Conservation (phyloP, 768 basidiomycete genomes). For the Lactifluus rugatus region DNA sequence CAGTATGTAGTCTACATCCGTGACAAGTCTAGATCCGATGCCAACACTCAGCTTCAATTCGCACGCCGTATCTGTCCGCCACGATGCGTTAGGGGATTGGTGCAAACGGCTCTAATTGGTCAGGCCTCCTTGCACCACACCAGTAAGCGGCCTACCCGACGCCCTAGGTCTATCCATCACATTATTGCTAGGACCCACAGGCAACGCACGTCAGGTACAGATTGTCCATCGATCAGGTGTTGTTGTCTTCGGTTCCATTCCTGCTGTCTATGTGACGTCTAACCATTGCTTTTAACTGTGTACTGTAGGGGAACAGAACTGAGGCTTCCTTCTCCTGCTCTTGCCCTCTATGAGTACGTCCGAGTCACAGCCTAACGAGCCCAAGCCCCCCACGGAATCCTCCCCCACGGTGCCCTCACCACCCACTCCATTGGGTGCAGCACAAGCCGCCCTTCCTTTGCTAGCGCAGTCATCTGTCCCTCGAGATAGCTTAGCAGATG, state of each 20-base stretch:
- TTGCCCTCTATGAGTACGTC: background rate
- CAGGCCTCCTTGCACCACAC: background rate
- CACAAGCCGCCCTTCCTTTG: background rate
- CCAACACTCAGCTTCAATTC: background rate
- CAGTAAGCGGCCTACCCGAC: background rate
- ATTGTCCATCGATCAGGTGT: background rate
- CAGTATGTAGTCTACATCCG: background rate
- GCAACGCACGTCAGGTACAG: background rate
- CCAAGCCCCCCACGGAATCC: background rate
- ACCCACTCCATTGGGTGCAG: background rate
- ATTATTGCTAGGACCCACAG: background rate
- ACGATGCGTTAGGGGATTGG: background rate
- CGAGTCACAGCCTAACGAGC: background rate
- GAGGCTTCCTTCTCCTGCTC: background rate
- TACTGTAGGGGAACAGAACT: background rate
- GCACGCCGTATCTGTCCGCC: too few relatives aligned
- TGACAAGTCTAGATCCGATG: background rate
- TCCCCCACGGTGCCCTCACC: background rate
- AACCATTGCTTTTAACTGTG: background rate
- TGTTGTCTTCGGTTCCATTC: background rate
- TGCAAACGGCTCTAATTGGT: background rate
- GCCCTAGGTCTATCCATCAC: background rate
- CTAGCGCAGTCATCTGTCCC: background rate
- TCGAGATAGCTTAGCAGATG: background rate
- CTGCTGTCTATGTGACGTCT: background rate